phyloP scores from a whole-genome alignment of 331 rosid genomes.

The Malus hybrid region DNA sequence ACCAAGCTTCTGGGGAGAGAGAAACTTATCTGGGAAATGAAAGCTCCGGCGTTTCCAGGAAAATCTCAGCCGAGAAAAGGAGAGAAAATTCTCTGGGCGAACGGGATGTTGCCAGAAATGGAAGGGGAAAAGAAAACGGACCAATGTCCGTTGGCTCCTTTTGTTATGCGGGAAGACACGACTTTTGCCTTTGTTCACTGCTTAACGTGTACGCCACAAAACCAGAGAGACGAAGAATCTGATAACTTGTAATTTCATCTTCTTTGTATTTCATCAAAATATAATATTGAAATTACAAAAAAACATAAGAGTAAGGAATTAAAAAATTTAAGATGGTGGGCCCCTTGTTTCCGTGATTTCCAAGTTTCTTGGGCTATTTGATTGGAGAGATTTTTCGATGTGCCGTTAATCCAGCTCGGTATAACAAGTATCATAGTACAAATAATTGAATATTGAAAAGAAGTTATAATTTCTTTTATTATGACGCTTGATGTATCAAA shows the following conservation, averaged over 20 bases:
- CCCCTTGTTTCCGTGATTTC: constrained; percentile 18
- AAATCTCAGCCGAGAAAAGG: constrained; percentile 19
- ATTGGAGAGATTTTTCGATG: neutral
- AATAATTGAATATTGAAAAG: no score
- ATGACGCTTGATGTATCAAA: rapidly evolving
- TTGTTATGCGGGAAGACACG: constrained; percentile 13
- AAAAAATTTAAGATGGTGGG: neutral
- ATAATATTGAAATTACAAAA: neutral
- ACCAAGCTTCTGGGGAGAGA: constrained; percentile 2
- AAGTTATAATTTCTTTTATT: no score
- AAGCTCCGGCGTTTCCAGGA: constrained; percentile 29
- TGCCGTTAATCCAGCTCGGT: rapidly evolving
- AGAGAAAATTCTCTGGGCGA: neutral
- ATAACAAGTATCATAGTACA: rapidly evolving
- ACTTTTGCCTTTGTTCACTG: constrained; percentile 4
- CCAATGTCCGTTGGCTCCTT: constrained; percentile 8
- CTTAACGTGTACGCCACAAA: constrained; percentile 75
- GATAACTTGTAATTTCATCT: neutral
- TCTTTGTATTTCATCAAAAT: neutral
- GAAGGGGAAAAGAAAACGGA: constrained; percentile 14
- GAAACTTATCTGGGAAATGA: constrained; percentile 45
- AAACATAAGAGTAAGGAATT: neutral
- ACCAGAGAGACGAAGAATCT: neutral
- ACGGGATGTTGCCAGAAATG: constrained; percentile 26
- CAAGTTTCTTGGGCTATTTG: constrained; percentile 17